Evolutionary conservation across 2,329 filamentous ascomycete genomes (phyloP).

Genomic region (Hymenoscyphus albidus): DNA sequence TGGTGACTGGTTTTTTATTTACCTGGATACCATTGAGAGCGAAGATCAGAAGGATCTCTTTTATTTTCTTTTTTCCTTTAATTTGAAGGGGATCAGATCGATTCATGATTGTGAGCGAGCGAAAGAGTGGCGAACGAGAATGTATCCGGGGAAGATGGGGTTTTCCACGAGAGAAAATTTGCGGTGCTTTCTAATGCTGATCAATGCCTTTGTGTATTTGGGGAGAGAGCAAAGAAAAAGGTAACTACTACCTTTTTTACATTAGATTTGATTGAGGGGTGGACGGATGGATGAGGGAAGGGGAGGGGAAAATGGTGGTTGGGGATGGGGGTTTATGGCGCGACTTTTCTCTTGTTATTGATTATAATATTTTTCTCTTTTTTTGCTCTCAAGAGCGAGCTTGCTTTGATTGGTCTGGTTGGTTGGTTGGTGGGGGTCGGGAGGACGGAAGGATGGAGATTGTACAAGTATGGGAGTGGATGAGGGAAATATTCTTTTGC

Average conservation of each 20-base stretch:
- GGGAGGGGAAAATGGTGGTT: neutral
- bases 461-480: neutral
- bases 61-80: neutral
- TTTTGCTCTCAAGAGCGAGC: neutral
- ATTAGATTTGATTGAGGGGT: neutral
- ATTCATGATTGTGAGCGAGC: neutral
- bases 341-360: neutral
- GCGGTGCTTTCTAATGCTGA: neutral
- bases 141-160: neutral
- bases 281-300: neutral
- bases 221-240: neutral
- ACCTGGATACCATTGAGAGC: slow-evolving; percentile 11
- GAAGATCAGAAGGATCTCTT: slow-evolving; percentile 5
- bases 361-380: neutral
- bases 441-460: neutral
- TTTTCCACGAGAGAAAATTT: neutral
- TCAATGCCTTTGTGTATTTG: neutral
- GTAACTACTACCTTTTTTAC: neutral
- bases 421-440: neutral
- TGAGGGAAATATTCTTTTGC: neutral
- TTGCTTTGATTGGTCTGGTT: neutral
- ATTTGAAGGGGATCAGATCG: too few relatives aligned
- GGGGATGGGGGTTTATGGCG: neutral
- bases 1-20: slow-evolving; percentile 2
- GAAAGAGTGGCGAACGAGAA: neutral